A percentile compares a stretch with the other conserved stretches of the same genome.
phyloP scores from a whole-genome alignment of 257 asterid species.

The Scutellaria minor region DNA sequence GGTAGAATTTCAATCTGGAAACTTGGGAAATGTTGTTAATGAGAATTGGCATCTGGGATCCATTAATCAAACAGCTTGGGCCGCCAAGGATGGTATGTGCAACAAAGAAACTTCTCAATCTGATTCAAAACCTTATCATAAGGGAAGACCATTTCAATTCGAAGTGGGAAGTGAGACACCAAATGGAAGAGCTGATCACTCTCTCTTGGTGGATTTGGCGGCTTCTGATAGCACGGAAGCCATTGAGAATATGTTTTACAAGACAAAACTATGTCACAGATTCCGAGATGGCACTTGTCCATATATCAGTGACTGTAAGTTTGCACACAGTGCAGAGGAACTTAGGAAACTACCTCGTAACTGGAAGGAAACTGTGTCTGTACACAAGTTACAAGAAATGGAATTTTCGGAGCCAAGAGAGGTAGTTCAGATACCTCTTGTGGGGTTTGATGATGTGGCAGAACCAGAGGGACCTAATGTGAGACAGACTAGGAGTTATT shows the following conservation, averaged over 20 bases:
- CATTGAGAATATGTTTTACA: slow-evolving; percentile 77
- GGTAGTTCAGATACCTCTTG: slow-evolving; percentile 73
- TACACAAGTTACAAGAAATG: slow-evolving; percentile 58
- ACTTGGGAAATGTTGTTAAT: slow-evolving; percentile 36
- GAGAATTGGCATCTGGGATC: slow-evolving; percentile 61
- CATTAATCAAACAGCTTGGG: slow-evolving; percentile 62
- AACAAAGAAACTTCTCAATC: slow-evolving; percentile 53
- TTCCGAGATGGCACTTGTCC: slow-evolving; percentile 81
- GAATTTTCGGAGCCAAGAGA: slow-evolving; percentile 58
- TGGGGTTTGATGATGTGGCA: slow-evolving; percentile 58
- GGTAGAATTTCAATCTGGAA: slow-evolving; percentile 60
- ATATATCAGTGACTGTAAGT: slow-evolving; percentile 70
- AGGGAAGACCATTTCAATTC: slow-evolving; percentile 54
- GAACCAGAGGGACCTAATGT: slow-evolving; percentile 27
- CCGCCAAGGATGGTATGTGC: slow-evolving; percentile 80
- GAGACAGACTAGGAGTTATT: slow-evolving; percentile 67
- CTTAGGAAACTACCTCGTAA: slow-evolving; percentile 78
- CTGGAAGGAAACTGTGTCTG: slow-evolving; percentile 85
- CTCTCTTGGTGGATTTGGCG: slow-evolving; percentile 51
- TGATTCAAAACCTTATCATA: slow-evolving; percentile 52
- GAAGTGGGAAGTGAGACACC: slow-evolving; percentile 61
- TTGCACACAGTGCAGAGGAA: slow-evolving; percentile 66
- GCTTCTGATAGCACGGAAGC: slow-evolving; percentile 60
- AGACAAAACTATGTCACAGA: slow-evolving; percentile 74
- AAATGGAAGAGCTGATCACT: slow-evolving; percentile 51